A percentile compares a stretch with the other conserved stretches of the same genome.
Conservation (phyloP, 495 filamentous ascomycete genomes). For the Astrothelium macrocarpum region DNA sequence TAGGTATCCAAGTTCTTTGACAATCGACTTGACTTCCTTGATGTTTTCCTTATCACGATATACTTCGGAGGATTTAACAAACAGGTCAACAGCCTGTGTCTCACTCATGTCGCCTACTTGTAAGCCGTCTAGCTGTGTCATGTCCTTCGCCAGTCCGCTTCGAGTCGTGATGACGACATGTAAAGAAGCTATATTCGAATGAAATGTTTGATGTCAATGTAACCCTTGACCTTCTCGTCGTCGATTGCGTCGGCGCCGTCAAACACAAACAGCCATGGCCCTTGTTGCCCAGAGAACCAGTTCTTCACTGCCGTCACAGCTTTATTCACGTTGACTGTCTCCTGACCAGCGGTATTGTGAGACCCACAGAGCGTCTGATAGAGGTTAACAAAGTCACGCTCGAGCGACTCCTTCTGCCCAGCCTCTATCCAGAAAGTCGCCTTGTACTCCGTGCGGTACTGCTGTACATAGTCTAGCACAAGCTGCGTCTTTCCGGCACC, state of each 20-base stretch:
- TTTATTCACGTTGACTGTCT: conserved; percentile 4
- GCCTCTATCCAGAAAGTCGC: conserved; percentile 24
- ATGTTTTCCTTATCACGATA: background rate
- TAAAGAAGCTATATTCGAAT: conserved; percentile 9
- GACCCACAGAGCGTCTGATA: conserved; percentile 10
- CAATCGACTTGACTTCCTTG: conserved; percentile 7
- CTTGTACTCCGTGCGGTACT: conserved; percentile 13
- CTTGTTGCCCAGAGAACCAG: conserved; percentile 10
- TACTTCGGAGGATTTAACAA: background rate
- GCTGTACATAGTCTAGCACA: conserved; percentile 14
- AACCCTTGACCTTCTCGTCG: background rate
- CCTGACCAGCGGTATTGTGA: background rate
- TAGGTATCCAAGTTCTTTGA: conserved; percentile 15
- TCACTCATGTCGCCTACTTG: conserved; percentile 12
- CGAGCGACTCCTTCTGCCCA: conserved; percentile 17
- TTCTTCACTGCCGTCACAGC: conserved; percentile 14
- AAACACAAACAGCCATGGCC: conserved; percentile 14
- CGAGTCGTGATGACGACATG: conserved; percentile 14
- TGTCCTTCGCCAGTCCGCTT: conserved; percentile 5
- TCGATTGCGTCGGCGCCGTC: conserved; percentile 15
- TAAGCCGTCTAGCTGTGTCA: conserved; percentile 11
- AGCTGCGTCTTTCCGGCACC: conserved; percentile 25
- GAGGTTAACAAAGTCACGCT: conserved; percentile 13
- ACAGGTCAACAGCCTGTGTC: conserved; percentile 1
- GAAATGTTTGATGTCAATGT: conserved; percentile 12